phyloP scores from a whole-genome alignment of 352 stramenopile genomes.

The Phytophthora crassamura region DNA sequence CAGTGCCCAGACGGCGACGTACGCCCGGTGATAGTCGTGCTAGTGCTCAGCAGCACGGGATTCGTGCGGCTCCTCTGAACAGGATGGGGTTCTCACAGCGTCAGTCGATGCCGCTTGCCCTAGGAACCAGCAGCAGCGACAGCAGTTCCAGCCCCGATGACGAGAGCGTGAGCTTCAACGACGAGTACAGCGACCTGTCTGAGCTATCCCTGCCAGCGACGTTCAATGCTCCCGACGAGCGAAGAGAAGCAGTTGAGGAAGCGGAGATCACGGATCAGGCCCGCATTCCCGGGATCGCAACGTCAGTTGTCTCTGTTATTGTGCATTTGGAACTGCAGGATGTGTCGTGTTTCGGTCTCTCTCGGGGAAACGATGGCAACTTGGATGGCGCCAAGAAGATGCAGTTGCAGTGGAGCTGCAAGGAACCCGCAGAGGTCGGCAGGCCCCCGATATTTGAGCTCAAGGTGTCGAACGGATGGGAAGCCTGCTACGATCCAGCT shows the following conservation, averaged over 20 bases:
- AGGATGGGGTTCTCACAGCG: slow-evolving; percentile 13
- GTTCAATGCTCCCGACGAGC: slow-evolving; percentile 3
- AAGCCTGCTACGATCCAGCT: slow-evolving; percentile 40
- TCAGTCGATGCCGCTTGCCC: slow-evolving; percentile 6
- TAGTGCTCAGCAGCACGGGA: slow-evolving; percentile 5
- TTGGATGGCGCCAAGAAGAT: slow-evolving; percentile 18
- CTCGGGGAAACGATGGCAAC: neutral
- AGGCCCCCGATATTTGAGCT: slow-evolving; percentile 51
- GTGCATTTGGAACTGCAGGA: slow-evolving; percentile 54
- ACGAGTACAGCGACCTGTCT: slow-evolving; percentile 36
- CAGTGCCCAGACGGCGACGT: slow-evolving; percentile 8
- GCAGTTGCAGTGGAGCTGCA: slow-evolving; percentile 54
- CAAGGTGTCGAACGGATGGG: slow-evolving; percentile 43
- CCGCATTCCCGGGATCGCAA: slow-evolving; percentile 14
- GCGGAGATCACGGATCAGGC: slow-evolving; percentile 1
- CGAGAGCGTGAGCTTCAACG: slow-evolving; percentile 15
- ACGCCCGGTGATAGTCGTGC: slow-evolving; percentile 16
- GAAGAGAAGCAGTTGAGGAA: slow-evolving; percentile 7
- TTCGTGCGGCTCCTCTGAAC: slow-evolving; percentile 3
- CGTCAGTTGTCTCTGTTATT: slow-evolving; percentile 44
- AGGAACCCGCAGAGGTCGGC: slow-evolving; percentile 50
- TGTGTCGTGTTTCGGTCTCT: slow-evolving; percentile 50
- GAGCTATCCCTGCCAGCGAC: slow-evolving; percentile 24
- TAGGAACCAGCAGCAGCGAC: slow-evolving; percentile 25
- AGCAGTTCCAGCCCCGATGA: slow-evolving; percentile 32